phyloP scores from a whole-genome alignment of 2,329 filamentous ascomycete species.

The Esteya vermicola region DNA sequence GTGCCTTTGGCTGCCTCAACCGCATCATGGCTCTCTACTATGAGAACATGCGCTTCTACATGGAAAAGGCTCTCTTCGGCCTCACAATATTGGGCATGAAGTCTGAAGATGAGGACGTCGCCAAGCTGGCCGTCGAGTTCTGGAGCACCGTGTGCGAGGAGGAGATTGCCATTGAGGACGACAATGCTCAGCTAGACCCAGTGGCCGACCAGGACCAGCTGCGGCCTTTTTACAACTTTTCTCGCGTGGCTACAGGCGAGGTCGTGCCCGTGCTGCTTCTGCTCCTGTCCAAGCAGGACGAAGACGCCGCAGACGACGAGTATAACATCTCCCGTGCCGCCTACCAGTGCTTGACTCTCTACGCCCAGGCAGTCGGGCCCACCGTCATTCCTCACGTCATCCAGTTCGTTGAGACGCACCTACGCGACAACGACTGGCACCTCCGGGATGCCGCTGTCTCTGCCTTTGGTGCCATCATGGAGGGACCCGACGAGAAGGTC shows the following conservation, averaged over 20 bases:
- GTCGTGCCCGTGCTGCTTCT: conserved; percentile 84
- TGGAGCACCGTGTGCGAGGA: conserved; percentile 99
- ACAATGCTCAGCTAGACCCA: conserved; percentile 54
- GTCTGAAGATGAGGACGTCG: conserved; percentile 91
- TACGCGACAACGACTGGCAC: conserved; percentile 88
- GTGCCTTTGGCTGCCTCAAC: conserved; percentile 93
- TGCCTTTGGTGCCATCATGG: conserved; percentile 97
- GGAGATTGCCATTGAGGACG: conserved; percentile 94
- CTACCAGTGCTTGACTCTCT: conserved; percentile 93
- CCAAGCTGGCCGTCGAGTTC: conserved; percentile 96
- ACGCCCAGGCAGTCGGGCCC: conserved; percentile 78
- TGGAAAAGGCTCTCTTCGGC: conserved; percentile 98
- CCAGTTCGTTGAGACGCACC: conserved; percentile 78
- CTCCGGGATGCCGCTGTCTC: conserved; percentile 89
- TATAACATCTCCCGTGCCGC: conserved; percentile 93
- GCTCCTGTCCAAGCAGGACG: conserved; percentile 90
- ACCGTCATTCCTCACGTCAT: conserved; percentile 79
- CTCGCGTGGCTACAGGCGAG: conserved; percentile 79
- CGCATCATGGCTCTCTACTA: conserved; percentile 98
- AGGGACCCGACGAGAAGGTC: conserved; percentile 85
- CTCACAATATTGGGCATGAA: conserved; percentile 98
- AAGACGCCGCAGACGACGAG: conserved; percentile 91
- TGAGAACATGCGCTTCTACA: conserved; percentile 99
- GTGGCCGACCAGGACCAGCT: conserved; percentile 64
- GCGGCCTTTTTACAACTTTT: conserved; percentile 91